Base-by-base conservation (phyloP, 1,284 basidiomycete genomes). In the Gomphus sp. region DNA sequence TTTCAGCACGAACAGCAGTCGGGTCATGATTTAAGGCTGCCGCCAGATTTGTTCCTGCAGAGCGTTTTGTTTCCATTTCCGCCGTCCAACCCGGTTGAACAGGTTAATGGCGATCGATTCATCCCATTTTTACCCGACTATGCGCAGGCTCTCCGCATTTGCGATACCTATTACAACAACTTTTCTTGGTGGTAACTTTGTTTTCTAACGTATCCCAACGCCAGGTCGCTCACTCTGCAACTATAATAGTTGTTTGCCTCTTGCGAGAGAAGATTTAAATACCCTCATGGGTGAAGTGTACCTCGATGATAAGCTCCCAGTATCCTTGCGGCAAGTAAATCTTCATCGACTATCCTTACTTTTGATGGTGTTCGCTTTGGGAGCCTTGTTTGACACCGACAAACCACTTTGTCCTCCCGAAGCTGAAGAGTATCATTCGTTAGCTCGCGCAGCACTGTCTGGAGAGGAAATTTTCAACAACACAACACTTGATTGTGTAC, bases 371-470 rank as follows among this genome's bases (percentile, higher is more conserved):
- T 76, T 82, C 61, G 74, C 80, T 10, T 67, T 81, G 16, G 80
- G 74, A 2, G 66, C 75, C 0, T 69, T 84, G 11, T 78, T 82
- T 58, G 82, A 86, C 63, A 66, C 71, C 25, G 44, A 66, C 67
- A 39, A 67, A 66, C 72, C 73, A 0, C 69, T 79, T 25, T 77
- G 76, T 62, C 71, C 74, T 3, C 64, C 74, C 6, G 76, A 81
- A 58, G 77, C 82, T 10, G 73, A 80, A 57, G 83, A 86, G 55
- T 86, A 80, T 63, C 81, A 80, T 64, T 72, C 80, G 49, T 67
- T 86, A 8, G 73, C 82, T 4, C 75, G 80, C 2, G 75, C 80
- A 0, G 70, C 80, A 1, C 65, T 84, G 14, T 71, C 72, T n/a
- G 58, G 58, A 12, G 58, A 59, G 11, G 52, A 59, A 28, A 59